Evolutionary conservation across 1,284 basidiomycete species (phyloP).

Genomic region (Gomphus sp.): DNA sequence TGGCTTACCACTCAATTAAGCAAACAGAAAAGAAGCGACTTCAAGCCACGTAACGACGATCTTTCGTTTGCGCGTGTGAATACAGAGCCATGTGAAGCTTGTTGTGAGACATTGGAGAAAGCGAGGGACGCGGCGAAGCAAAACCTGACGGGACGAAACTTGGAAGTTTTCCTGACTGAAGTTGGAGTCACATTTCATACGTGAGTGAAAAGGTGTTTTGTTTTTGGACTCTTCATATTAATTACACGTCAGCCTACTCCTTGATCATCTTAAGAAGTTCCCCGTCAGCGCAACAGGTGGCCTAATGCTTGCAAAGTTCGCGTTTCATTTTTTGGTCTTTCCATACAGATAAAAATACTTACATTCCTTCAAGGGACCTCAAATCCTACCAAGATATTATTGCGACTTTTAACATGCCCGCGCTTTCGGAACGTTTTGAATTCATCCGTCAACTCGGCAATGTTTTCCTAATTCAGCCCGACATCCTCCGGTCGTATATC

Average conservation of each 20-base stretch:
- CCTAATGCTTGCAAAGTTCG: conserved; percentile 94
- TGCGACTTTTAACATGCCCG: conserved; percentile 69
- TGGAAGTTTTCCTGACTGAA: conserved; percentile 87
- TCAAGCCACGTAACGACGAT: conserved; percentile 94
- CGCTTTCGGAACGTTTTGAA: conserved; percentile 92
- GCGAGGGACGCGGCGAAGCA: conserved; percentile 68
- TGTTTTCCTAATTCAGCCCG: conserved; percentile 90
- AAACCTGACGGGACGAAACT: conserved; percentile 84
- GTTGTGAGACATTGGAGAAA: conserved; percentile 79
- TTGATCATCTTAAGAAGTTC: conserved; percentile 95
- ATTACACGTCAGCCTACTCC: conserved; percentile 52
- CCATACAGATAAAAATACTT: not conserved
- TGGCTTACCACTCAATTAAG: conserved; percentile 70
- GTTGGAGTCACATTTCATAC: conserved; percentile 92
- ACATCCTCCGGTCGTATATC: conserved; percentile 89
- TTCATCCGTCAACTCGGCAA: conserved; percentile 98
- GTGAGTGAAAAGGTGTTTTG: conserved; percentile 29
- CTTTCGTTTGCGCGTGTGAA: conserved; percentile 90
- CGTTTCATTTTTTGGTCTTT: conserved; percentile 13
- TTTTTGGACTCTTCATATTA: conserved; percentile 3
- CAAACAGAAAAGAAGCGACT: conserved; percentile 95
- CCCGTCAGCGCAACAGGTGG: conserved; percentile 95
- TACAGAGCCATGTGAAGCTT: conserved; percentile 89
- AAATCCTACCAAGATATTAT: conserved; percentile 95
- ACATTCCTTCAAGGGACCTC: conserved; percentile 59